Conservation (phyloP, 495 filamentous ascomycete genomes). For the Cercophora samala region DNA sequence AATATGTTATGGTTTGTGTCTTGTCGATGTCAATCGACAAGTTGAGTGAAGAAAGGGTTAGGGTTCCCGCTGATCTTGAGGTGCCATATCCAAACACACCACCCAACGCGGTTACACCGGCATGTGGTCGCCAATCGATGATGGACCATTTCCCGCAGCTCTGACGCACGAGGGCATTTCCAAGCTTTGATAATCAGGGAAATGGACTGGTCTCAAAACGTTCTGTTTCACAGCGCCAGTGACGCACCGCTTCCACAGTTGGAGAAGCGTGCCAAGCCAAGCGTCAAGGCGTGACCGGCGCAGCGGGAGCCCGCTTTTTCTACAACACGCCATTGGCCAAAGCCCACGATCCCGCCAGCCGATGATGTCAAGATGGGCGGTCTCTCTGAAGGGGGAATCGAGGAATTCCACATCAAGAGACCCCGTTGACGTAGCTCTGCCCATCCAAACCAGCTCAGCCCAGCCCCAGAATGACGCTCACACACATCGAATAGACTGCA, state of each 20-base stretch:
- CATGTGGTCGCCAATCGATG: background rate
- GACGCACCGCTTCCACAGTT: slow-evolving; percentile 8
- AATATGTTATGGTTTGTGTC: background rate
- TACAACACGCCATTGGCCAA: slow-evolving; percentile 14
- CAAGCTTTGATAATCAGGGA: background rate
- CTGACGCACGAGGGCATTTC: background rate
- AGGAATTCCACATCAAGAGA: slow-evolving; percentile 4
- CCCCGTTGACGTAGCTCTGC: slow-evolving; percentile 5
- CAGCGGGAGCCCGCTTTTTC: background rate
- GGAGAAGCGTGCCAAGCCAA: slow-evolving; percentile 12
- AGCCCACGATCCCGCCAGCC: background rate
- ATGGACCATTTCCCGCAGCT: background rate
- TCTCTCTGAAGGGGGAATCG: slow-evolving; percentile 1
- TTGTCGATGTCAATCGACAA: background rate
- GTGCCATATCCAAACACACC: background rate
- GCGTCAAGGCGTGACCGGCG: background rate
- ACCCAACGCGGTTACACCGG: background rate
- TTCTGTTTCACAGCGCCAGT: background rate
- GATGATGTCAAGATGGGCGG: slow-evolving; percentile 18
- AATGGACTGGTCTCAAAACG: background rate
- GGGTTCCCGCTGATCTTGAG: background rate
- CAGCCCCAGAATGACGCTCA: background rate
- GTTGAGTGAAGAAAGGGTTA: background rate
- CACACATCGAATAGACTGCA: background rate
- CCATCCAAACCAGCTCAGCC: background rate